Evolutionary conservation across 2,329 filamentous ascomycete species (phyloP), one percentile per base, ranked within the genome.

Genomic region (Chaetomium strumarium): DNA sequence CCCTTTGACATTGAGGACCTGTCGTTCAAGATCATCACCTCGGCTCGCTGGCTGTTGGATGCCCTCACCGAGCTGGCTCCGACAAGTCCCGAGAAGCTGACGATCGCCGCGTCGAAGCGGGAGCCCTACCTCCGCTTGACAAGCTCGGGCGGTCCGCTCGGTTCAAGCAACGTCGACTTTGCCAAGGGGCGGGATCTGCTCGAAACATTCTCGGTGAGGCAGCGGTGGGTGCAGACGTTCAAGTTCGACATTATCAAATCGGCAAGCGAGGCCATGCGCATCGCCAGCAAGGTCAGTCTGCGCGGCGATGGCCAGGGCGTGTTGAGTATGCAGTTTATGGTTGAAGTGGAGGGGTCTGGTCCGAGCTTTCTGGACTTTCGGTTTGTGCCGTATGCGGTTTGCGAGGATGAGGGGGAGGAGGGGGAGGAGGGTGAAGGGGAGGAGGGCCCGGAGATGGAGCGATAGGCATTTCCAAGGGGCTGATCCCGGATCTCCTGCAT

Each of bases 1-100:
- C 93, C 92, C 0, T 90, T 99, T 60, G 84, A 92, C 63, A 82
- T 90, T 31, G 81, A 90, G 46, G 80, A 84, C 48, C 76, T 97
- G 9, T 77, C 83, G 9, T 87, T 96, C 73, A 99, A 97, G 68
- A 90, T 96, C 55, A 97, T 99, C 66, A 96, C 96, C 87, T 87
- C 85, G 60, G 81, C 85, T 11, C 79, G 79, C 33, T 85, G 81
- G 69, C 78, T 92, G 5, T 77, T 86, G 11, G 87, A 91, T 63
- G 83, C 84, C 14, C 74, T 91, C 38, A 77, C 80, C 1, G 88
- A 92, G 65, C 77, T 86, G 44, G 80, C 78, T 1, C 79, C 79
- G 12, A 86, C 90, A 24, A 82, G 79, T n/a, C 90, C 90, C 0
- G 80, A 81, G 5, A 79, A 83, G 37, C 75, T 96, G 20, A 85